Conservation (phyloP, 2,329 filamentous ascomycete species). For the Didymella exigua region DNA sequence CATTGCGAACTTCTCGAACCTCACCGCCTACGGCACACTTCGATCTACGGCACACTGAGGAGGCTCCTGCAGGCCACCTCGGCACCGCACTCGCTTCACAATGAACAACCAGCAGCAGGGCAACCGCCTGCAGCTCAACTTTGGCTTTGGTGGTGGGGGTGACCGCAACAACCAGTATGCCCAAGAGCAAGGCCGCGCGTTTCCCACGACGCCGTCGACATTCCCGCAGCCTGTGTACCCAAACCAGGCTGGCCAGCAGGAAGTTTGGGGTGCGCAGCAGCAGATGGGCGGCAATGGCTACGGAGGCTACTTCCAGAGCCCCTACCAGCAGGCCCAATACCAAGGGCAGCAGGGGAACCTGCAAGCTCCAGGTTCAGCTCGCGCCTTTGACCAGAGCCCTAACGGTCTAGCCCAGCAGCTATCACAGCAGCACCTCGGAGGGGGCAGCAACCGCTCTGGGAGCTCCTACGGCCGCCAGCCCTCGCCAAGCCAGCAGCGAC, state of each 20-base stretch:
- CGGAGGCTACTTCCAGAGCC: constrained; percentile 59
- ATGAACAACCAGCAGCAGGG: constrained; percentile 48
- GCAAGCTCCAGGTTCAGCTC: constrained; percentile 58
- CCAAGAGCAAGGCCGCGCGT: constrained; percentile 55
- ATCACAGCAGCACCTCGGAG: constrained; percentile 87
- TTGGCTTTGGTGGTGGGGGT: constrained; percentile 51
- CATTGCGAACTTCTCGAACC: constrained; percentile 23
- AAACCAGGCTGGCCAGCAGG: constrained; percentile 64
- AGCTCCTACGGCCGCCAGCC: constrained; percentile 71
- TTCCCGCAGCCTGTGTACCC: constrained; percentile 89
- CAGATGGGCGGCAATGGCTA: constrained; percentile 49
- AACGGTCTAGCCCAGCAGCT: constrained; percentile 94
- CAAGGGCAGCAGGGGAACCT: constrained; percentile 57
- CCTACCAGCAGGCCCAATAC: constrained; percentile 53
- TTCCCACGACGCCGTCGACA: constrained; percentile 81
- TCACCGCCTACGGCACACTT: constrained; percentile 14
- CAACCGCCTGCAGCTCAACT: constrained; percentile 60
- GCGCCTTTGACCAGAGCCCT: constrained; percentile 75
- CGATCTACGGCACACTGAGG: constrained; percentile 14
- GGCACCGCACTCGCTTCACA: constrained; percentile 20
- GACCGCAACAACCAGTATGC: constrained; percentile 48
- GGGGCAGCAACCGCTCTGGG: constrained; percentile 68
- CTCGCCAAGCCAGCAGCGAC: constrained; percentile 74
- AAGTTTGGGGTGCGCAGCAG: constrained; percentile 61
- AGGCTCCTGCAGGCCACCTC: constrained; percentile 6